These are phyloP conservation scores for Trypanosoma melophagium DNA, from an alignment of 208 protist species.

Conservation along the genomic window DNA sequence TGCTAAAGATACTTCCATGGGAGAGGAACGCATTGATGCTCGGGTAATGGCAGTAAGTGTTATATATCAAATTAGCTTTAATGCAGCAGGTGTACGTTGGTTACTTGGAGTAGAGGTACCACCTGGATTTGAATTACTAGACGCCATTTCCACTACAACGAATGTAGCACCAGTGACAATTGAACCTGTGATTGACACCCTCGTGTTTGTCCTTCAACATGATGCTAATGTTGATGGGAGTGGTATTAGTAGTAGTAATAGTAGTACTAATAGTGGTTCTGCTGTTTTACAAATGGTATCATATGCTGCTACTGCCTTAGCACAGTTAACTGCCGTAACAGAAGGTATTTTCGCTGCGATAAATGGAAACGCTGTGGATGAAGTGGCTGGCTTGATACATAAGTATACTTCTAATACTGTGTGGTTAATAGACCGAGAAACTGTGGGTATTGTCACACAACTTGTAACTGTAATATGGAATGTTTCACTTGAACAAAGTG, in stretches of 20 bases:
- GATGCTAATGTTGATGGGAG: not conserved
- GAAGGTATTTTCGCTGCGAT: slow-evolving; percentile 35
- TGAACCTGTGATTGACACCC: slow-evolving; percentile 28
- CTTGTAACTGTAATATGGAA: slow-evolving; percentile 58
- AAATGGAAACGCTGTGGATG: slow-evolving; percentile 6
- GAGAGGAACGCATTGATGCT: slow-evolving; percentile 25
- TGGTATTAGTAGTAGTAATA: too few relatives aligned
- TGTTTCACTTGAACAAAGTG: slow-evolving; percentile 43
- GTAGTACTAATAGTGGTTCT: too few relatives aligned
- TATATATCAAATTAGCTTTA: slow-evolving; percentile 53
- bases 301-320: slow-evolving; percentile 27
- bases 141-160: not conserved
- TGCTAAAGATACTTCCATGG: slow-evolving; percentile 21
- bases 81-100: slow-evolving; percentile 72
- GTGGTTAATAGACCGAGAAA: slow-evolving; percentile 8
- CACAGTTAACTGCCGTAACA: slow-evolving; percentile 33
- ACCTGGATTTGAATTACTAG: slow-evolving; percentile 35
- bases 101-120: slow-evolving; percentile 51
- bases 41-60: slow-evolving; percentile 45
- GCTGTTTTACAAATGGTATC: slow-evolving; percentile 15
- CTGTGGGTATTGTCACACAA: slow-evolving; percentile 18
- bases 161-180: slow-evolving; percentile 5
- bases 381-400: slow-evolving; percentile 14
- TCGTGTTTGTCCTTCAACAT: slow-evolving; percentile 25
- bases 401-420: not conserved